phyloP scores from a whole-genome alignment of 352 stramenopile genomes.

The Globisporangium ultimum region DNA sequence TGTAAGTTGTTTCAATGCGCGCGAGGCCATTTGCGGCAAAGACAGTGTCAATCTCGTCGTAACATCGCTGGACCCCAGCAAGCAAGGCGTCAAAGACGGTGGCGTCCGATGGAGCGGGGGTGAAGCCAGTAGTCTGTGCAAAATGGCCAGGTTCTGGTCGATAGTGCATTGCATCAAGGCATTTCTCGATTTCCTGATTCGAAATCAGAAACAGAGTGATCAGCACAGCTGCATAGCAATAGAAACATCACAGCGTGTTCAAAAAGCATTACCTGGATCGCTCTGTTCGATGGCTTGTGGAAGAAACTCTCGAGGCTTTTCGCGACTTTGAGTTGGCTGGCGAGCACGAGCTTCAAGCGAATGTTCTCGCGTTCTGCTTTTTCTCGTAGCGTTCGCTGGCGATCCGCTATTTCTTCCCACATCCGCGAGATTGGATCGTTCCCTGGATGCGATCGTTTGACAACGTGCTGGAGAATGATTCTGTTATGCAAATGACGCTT shows the following conservation, averaged over 20 bases:
- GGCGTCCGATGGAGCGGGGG: not conserved
- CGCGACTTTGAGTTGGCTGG: constrained; percentile 40
- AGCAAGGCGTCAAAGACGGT: constrained; percentile 21
- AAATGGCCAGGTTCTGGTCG: too few species aligned
- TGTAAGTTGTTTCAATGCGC: constrained; percentile 16
- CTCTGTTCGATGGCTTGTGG: constrained; percentile 21
- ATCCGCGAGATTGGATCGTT: not conserved
- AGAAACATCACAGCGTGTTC: too few species aligned
- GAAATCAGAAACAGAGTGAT: not conserved
- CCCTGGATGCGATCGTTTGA: too few species aligned
- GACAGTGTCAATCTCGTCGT: constrained; percentile 20
- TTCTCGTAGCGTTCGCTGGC: constrained; percentile 1
- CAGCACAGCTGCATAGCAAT: too few species aligned
- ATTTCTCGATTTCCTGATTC: not conserved
- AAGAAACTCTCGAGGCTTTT: constrained; percentile 40
- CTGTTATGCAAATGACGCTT: too few species aligned
- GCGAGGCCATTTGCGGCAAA: constrained; percentile 21
- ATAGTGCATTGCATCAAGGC: not conserved
- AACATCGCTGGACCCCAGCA: constrained; percentile 17
- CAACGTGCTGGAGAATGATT: too few species aligned
- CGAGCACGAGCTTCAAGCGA: constrained; percentile 44
- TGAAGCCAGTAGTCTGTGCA: too few species aligned
- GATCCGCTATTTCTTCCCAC: constrained; percentile 6
- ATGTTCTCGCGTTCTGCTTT: constrained; percentile 41
- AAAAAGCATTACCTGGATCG: too few species aligned